Evolutionary conservation across 768 basidiomycete genomes (phyloP).

Genomic region (Lactarius tabidus): DNA sequence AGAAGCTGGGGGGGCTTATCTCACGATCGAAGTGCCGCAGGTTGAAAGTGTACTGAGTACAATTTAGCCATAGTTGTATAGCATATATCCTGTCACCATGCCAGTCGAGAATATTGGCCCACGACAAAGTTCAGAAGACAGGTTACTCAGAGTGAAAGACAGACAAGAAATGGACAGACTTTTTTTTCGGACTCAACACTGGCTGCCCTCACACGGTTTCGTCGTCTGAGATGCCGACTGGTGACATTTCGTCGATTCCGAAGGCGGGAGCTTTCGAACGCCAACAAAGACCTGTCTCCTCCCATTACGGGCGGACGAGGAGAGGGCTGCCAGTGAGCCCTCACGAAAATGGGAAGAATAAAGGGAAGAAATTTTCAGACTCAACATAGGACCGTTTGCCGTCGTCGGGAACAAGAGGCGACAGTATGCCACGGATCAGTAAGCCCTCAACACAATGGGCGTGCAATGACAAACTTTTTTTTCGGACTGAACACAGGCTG

Average conservation of each 20-base stretch:
- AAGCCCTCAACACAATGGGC: neutral
- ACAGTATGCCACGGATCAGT: neutral
- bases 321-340: neutral
- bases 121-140: neutral
- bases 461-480: neutral
- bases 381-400: neutral
- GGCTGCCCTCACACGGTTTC: neutral
- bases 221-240: neutral
- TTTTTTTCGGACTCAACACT: neutral
- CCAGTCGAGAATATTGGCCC: neutral
- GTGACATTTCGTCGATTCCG: neutral
- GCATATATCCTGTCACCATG: neutral
- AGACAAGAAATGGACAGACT: neutral
- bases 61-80: neutral
- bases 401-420: neutral
- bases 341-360: neutral
- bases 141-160: neutral
- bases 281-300: neutral
- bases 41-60: neutral
- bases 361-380: neutral
- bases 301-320: neutral
- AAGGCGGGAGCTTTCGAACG: neutral
- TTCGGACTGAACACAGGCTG: neutral
- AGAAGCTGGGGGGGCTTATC: neutral
- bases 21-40: neutral